Evolutionary conservation across 768 basidiomycete species (phyloP), one percentile per base, ranked within the genome.

Genomic region (Tylopilus sp.): DNA sequence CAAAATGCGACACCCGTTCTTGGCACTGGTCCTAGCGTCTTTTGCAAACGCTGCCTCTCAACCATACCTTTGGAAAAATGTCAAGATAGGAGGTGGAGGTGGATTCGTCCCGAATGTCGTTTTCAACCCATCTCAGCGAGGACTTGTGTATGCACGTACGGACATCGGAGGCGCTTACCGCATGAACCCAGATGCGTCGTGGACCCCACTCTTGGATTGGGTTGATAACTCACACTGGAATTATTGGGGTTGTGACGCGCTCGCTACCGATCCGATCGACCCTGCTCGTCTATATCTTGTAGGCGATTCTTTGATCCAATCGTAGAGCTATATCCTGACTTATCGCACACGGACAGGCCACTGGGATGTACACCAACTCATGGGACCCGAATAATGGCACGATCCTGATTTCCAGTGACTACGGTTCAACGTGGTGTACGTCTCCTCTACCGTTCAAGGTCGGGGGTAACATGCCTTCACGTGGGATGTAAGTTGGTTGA

Each of bases 101-200:
- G 75, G 76, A 25, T 83, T 82, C 58, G 73, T 82, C 29, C 78
- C 80, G 14, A 76, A 78, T 49, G 81, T 85, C 49, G 6, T 85
- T 17, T 86, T 86, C 66, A 85, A 84, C 62, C 78, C 83, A 0
- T 74, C 73, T 17, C 68, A 81, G 62, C 78, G 81, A 75, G 84
- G 83, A 29, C 65, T 85, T 12, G 82, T 79, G 3, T 85, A 81
- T 63, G 82, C 80, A n/a, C 79, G 84, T 22, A 84, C 83, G 10
- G 84, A 85, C 65, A 84, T 86, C 33, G 83, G 84, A 49, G 84
- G 83, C 25, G 82, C 80, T 21, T 85, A 85, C 67, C 81, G 74
- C 60, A 67, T 86, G 61, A 84, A 85, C 61, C 36, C 80, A 2
- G 79, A 83, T 58, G 78, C 82, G 47, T 69, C 80, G 3, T 85